Conservation (phyloP, 2,329 filamentous ascomycete genomes). For the Stylonectria norvegica region DNA sequence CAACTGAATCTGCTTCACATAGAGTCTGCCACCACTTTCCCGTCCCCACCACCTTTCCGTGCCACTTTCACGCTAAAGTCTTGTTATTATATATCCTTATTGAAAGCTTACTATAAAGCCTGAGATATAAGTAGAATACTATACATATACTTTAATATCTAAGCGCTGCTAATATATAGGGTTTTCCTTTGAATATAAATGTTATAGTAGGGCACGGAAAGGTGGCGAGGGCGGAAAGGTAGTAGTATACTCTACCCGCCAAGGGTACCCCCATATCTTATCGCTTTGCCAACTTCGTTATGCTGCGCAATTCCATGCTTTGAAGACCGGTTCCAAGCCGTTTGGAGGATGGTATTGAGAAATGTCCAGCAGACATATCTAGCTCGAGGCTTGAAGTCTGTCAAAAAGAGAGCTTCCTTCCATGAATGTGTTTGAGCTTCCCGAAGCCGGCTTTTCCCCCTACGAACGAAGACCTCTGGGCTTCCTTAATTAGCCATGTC, state of each 20-base stretch:
- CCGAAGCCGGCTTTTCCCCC: neutral
- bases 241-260: too few species aligned
- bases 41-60: too few species aligned
- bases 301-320: neutral
- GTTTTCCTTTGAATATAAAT: too few species aligned
- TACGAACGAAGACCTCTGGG: neutral
- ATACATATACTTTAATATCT: too few species aligned
- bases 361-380: slow-evolving; percentile 9
- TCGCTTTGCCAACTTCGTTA: neutral
- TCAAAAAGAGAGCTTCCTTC: slow-evolving; percentile 3
- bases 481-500: neutral
- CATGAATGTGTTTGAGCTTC: slow-evolving; percentile 1
- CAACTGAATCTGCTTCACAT: slow-evolving; percentile 4
- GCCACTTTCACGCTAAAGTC: too few species aligned
- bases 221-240: too few species aligned
- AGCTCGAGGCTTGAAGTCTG: slow-evolving; percentile 2
- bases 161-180: too few species aligned
- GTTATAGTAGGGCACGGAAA: too few species aligned
- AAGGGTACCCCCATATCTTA: slow-evolving; percentile 1
- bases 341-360: slow-evolving; percentile 1
- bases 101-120: too few species aligned
- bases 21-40: too few species aligned
- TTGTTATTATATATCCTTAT: too few species aligned
- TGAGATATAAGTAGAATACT: too few species aligned
- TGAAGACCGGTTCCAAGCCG: neutral